Conservation (phyloP, 805 yeast genomes). For the Candida qinlingensis region DNA sequence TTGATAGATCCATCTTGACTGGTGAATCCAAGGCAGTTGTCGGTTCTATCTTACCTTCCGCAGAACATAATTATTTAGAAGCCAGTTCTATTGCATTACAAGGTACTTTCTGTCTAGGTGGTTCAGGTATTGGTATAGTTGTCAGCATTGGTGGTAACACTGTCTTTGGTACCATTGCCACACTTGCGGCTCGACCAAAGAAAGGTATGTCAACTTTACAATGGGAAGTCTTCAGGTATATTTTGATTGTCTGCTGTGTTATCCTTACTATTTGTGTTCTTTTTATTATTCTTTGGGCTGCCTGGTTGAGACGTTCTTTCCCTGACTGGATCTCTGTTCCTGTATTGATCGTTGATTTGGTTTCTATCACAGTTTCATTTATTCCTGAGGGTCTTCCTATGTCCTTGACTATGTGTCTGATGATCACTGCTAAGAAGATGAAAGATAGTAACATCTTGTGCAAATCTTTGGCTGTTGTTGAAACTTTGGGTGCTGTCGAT, state of each 20-base stretch:
- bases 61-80: conserved; percentile 37
- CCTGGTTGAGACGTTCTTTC: conserved; percentile 34
- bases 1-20: conserved; percentile 43
- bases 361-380: conserved; percentile 43
- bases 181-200: conserved; percentile 35
- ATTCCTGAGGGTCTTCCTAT: conserved; percentile 49
- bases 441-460: conserved; percentile 38
- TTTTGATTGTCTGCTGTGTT: conserved; percentile 23
- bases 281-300: conserved; percentile 37
- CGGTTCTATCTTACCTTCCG: conserved; percentile 27
- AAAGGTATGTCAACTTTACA: conserved; percentile 38
- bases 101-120: conserved; percentile 40
- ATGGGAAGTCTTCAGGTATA: conserved; percentile 35
- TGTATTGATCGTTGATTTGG: conserved; percentile 36
- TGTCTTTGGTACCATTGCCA: conserved; percentile 42
- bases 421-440: conserved; percentile 45
- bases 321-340: conserved; percentile 39
- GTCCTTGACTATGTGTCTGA: conserved; percentile 45
- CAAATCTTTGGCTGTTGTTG: conserved; percentile 42
- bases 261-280: conserved; percentile 28
- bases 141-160: conserved; percentile 40
- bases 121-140: conserved; percentile 39
- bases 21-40: conserved; percentile 42
- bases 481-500: conserved; percentile 53
- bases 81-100: conserved; percentile 39